Evolutionary conservation across 805 yeast species (phyloP).

Genomic region (Zygotorulaspora florentina): DNA sequence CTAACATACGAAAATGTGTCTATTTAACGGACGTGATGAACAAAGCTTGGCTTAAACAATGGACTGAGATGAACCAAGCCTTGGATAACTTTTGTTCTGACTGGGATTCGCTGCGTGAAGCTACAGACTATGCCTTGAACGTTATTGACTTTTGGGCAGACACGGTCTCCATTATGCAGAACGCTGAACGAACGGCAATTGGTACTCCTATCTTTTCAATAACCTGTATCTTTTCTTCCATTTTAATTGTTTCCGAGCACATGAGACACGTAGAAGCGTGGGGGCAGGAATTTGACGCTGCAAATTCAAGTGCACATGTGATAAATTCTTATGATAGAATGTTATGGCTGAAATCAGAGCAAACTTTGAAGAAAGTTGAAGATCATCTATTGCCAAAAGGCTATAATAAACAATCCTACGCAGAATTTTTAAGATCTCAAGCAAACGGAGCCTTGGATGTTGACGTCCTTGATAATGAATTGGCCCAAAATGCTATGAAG

Average conservation of each 20-base stretch:
- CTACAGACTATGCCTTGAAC: constrained; percentile 53
- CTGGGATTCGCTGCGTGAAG: constrained; percentile 61
- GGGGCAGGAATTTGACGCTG: constrained; percentile 38
- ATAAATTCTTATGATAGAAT: constrained; percentile 51
- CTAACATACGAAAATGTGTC: constrained; percentile 61
- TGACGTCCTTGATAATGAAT: constrained; percentile 43
- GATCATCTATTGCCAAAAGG: constrained; percentile 50
- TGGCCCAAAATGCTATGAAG: constrained; percentile 45
- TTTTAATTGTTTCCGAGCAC: constrained; percentile 60
- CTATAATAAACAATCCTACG: constrained; percentile 46
- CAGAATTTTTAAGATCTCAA: constrained; percentile 55
- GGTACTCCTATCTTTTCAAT: constrained; percentile 74
- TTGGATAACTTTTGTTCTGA: constrained; percentile 47
- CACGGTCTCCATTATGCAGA: constrained; percentile 59
- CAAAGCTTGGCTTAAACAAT: constrained; percentile 60
- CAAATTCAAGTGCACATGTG: constrained; percentile 19
- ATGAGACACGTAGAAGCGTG: constrained; percentile 53
- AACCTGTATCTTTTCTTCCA: constrained; percentile 62
- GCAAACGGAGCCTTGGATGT: constrained; percentile 59
- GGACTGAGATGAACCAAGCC: constrained; percentile 59
- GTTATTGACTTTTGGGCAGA: constrained; percentile 69
- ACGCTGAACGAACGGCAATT: constrained; percentile 62
- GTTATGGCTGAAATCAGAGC: constrained; percentile 61
- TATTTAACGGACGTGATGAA: constrained; percentile 58
- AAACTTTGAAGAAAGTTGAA: constrained; percentile 57